Evolutionary conservation across 2,329 filamentous ascomycete species (phyloP), one percentile per base, ranked within the genome.

Genomic region (Aspergillus sp.): DNA sequence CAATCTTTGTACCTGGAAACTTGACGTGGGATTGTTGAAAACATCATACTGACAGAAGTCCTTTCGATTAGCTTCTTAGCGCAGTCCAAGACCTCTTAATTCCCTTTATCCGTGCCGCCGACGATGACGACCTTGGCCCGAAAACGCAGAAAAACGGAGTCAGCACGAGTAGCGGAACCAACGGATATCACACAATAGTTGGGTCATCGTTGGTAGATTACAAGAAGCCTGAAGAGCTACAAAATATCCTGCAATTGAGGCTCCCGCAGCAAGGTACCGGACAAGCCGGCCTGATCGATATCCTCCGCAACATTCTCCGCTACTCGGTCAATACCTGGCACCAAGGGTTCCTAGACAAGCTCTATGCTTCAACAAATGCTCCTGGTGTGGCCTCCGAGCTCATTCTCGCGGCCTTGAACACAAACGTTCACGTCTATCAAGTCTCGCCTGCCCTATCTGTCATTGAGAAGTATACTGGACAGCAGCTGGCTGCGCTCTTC

Each of bases 281-380:
- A 1, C 89, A 89, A 65, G 84, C 90, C 44, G 93, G 93, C 0
- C 78, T 97, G 33, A 78, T 96, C 27, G 81, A 86, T 35, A 85
- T 85, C 3, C 82, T 96, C 46, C 79, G 86, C 64, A 84, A 87
- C 59, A 81, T 97, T 19, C 81, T 98, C 43, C 82, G 85, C 62
- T 92, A 96, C 75, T 95, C 90, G 69, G 93, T 98, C 70, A 99
- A 99, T 77, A 97, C 93, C n/a, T 98, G 93, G 90, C 90, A 96
- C 69, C 93, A 96, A 75, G 93, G 93, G 11, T 99, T 98, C 76
- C 77, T 98, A 69, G 93, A 97, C 77, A 98, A 99, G 78, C 81
- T 98, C 17, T 98, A 97, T 74, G 86, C 90, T n/a, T 89, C 88
- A 63, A 96, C 91, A 40, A 95, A 95, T 70, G 89, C 93, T 43